These are phyloP conservation scores for Hanseniaspora mollemarum DNA, from an alignment of 805 yeast genomes.

Conservation along the genomic window DNA sequence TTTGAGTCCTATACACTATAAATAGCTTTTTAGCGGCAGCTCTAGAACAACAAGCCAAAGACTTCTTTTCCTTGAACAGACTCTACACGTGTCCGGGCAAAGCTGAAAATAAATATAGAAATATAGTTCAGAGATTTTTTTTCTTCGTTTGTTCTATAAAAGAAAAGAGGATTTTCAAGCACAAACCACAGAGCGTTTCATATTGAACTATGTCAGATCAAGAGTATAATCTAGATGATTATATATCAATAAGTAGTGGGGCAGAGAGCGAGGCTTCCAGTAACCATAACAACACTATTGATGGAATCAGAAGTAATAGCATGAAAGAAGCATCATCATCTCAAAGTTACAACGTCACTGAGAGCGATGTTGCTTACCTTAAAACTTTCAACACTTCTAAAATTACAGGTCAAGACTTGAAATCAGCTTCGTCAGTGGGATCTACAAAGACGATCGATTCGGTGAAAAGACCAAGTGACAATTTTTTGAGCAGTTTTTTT, in stretches of 20 bases:
- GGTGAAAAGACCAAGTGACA: conserved; percentile 16
- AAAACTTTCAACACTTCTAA: not conserved
- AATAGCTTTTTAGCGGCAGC: too few species aligned
- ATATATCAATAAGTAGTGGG: not conserved
- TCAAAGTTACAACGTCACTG: conserved; percentile 2
- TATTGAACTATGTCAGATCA: not conserved
- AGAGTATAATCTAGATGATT: not conserved
- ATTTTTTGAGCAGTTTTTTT: conserved; percentile 10
- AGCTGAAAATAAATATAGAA: too few species aligned
- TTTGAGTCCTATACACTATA: too few species aligned
- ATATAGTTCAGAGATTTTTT: too few species aligned
- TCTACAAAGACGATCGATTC: conserved; percentile 15
- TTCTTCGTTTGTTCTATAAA: too few species aligned
- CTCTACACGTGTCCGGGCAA: too few species aligned
- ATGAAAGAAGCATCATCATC: not conserved
- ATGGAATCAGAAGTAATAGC: not conserved
- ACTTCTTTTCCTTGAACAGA: too few species aligned
- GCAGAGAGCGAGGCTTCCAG: too few species aligned
- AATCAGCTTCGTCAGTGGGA: conserved; percentile 14
- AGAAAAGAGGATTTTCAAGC: not conserved
- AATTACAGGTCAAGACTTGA: not conserved
- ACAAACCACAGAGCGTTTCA: not conserved
- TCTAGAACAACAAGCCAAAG: too few species aligned
- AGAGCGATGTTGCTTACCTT: conserved; percentile 1
- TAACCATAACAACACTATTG: not conserved